Evolutionary conservation across 2,329 filamentous ascomycete species (phyloP).

Genomic region (Ophiocordyceps camponoti-saundersi): DNA sequence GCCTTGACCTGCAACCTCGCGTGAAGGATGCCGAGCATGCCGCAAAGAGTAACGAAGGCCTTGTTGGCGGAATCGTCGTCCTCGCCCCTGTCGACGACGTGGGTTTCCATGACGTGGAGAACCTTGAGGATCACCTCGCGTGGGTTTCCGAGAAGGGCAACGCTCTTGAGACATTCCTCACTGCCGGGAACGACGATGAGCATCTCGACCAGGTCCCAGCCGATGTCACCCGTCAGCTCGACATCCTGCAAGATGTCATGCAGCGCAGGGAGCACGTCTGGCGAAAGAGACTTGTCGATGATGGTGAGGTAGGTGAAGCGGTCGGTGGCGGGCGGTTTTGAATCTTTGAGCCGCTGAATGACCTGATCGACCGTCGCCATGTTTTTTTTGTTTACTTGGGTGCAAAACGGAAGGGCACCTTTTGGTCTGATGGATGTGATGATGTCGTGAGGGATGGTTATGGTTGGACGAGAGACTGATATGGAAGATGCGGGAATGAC

Average conservation of each 20-base stretch:
- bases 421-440: background rate
- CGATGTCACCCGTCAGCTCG: slow-evolving; percentile 56
- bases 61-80: slow-evolving; percentile 7
- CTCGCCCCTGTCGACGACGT: slow-evolving; percentile 18
- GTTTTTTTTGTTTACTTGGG: background rate
- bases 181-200: slow-evolving; percentile 51
- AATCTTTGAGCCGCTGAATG: slow-evolving; percentile 28
- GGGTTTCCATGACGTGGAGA: slow-evolving; percentile 49
- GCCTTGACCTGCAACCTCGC: slow-evolving; percentile 59
- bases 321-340: slow-evolving; percentile 38
- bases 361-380: slow-evolving; percentile 21
- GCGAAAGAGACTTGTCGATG: slow-evolving; percentile 54
- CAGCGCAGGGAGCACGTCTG: slow-evolving; percentile 48
- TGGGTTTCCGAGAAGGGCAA: slow-evolving; percentile 64
- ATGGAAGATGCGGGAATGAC: background rate
- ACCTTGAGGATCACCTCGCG: slow-evolving; percentile 70
- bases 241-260: slow-evolving; percentile 53
- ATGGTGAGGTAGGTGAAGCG: slow-evolving; percentile 65
- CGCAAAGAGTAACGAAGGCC: slow-evolving; percentile 53
- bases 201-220: slow-evolving; percentile 69
- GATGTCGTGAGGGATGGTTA: background rate
- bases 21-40: slow-evolving; percentile 57
- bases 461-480: background rate
- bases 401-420: background rate
- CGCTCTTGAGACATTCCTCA: slow-evolving; percentile 54